phyloP scores from a whole-genome alignment of 768 basidiomycete species.

The Boletus subparvulus region DNA sequence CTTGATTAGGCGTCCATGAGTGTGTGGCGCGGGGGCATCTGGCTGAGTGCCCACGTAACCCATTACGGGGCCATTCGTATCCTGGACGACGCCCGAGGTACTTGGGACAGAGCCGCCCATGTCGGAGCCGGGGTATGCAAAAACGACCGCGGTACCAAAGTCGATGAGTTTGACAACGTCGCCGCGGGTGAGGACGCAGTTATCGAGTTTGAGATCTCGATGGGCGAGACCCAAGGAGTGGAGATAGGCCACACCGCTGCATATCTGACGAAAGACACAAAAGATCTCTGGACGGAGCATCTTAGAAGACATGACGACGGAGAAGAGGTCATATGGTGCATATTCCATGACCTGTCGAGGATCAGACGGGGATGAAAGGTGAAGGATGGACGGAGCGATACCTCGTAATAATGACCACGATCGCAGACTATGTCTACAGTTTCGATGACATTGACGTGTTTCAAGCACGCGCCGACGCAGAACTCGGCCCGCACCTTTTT shows the following conservation, averaged over 20 bases:
- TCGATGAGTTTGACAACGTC: constrained; percentile 99
- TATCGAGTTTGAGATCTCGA: constrained; percentile 98
- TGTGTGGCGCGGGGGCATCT: constrained; percentile 38
- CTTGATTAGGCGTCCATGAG: constrained; percentile 42
- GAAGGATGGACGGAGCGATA: constrained; percentile 32
- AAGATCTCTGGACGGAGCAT: constrained; percentile 99
- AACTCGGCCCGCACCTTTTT: constrained; percentile 99
- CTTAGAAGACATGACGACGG: constrained; percentile 98
- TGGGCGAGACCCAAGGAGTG: constrained; percentile 98
- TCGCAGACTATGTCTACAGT: constrained; percentile 98
- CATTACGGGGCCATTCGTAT: constrained; percentile 4
- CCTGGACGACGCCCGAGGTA: constrained; percentile 4
- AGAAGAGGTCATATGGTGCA: constrained; percentile 97
- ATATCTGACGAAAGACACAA: constrained; percentile 98
- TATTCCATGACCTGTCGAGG: constrained; percentile 92
- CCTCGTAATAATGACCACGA: constrained; percentile 98
- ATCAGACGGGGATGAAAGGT: constrained; percentile 4
- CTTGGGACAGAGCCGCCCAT: constrained; percentile 34
- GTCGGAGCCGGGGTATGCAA: constrained; percentile 95
- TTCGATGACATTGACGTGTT: constrained; percentile 95
- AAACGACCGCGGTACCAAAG: constrained; percentile 99
- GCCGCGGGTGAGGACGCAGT: constrained; percentile 96
- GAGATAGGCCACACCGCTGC: constrained; percentile 96
- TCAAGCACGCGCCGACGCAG: constrained; percentile 91
- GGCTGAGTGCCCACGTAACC: constrained; percentile 24